Evolutionary conservation across 2,329 filamentous ascomycete species (phyloP), one percentile per base, ranked within the genome.

Genomic region (Botrytis pseudocinerea): DNA sequence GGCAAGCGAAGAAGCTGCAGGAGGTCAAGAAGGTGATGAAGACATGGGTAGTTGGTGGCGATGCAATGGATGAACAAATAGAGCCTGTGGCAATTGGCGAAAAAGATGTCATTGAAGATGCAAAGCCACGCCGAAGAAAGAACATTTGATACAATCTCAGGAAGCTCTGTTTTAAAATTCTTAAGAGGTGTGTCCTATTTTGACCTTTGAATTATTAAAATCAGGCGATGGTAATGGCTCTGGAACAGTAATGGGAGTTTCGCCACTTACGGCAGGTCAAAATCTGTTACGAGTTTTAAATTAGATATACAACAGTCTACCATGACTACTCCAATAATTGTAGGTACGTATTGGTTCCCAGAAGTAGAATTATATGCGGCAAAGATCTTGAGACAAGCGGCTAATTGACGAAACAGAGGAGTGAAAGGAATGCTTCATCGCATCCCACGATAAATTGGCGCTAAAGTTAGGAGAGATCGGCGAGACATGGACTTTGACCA

Each of bases 1-100:
- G 85, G 75, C 88, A 86, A 76, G 90, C 92, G 75, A 85, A 84
- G 73, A 86, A 85, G 73, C 83, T 86, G 60, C 87, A 86, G 54
- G 93, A 94, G 82, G 85, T 88, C 28, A 93, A 90, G 81, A 85
- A 93, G 79, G 87, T 95, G 42, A 83, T 93, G 28, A 86, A 91
- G 75, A 93, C 90, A 3, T 95, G 93, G 93, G 87, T 92, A 0
- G 82, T 92, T 62, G 86, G 85, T 5, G 80, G 82, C 46, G 77
- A 78, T 18, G 76, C 78, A 44, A 79, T 82, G 35, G 77, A 79
- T 25, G 76, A 77, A 60, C 68, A 51, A 54, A 20, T n/a, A n/a
- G 18, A 40, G 28, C 44, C 54, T 38, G 28, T 64, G 32, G 57
- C 20, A 20, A 60, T 70, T 25, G 38, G 18, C 14, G 57, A 70